Evolutionary conservation across 2,329 filamentous ascomycete species (phyloP).

Genomic region (Aspergillus glaucus): DNA sequence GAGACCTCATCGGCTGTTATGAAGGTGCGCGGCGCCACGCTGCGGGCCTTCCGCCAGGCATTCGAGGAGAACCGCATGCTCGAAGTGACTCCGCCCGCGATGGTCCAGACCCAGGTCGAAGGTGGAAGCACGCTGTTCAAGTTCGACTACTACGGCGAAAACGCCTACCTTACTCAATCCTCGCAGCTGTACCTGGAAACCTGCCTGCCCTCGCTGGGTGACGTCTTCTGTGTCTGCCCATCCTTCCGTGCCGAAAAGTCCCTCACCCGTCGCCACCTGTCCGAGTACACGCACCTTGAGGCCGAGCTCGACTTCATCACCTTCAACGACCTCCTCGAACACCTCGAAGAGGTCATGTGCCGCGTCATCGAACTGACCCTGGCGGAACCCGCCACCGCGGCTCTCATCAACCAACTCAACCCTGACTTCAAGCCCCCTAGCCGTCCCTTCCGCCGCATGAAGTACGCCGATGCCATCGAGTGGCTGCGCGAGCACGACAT

Average conservation of each 20-base stretch:
- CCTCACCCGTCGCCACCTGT: constrained; percentile 84
- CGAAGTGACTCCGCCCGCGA: constrained; percentile 81
- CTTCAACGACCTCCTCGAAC: constrained; percentile 79
- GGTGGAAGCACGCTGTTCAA: constrained; percentile 87
- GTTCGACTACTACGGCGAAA: constrained; percentile 82
- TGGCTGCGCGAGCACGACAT: constrained; percentile 91
- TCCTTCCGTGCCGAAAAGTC: constrained; percentile 98
- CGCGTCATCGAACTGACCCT: constrained; percentile 74
- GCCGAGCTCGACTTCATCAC: constrained; percentile 93
- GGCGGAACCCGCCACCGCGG: constrained; percentile 64
- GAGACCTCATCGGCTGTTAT: constrained; percentile 80
- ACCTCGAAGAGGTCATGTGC: constrained; percentile 84
- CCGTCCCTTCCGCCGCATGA: constrained; percentile 90
- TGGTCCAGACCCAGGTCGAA: constrained; percentile 94
- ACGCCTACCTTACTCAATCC: constrained; percentile 91
- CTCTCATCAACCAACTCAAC: constrained; percentile 79
- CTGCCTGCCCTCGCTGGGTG: constrained; percentile 78
- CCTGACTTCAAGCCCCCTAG: constrained; percentile 75
- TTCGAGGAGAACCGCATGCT: constrained; percentile 72
- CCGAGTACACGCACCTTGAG: constrained; percentile 96
- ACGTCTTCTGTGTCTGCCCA: constrained; percentile 97
- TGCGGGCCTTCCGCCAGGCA: constrained; percentile 71
- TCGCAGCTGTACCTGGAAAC: constrained; percentile 98
- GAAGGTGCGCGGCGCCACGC: constrained; percentile 75
- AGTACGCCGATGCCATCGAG: constrained; percentile 85